Base-by-base conservation (phyloP, 495 filamentous ascomycete genomes). In the Xylaria venustula region DNA sequence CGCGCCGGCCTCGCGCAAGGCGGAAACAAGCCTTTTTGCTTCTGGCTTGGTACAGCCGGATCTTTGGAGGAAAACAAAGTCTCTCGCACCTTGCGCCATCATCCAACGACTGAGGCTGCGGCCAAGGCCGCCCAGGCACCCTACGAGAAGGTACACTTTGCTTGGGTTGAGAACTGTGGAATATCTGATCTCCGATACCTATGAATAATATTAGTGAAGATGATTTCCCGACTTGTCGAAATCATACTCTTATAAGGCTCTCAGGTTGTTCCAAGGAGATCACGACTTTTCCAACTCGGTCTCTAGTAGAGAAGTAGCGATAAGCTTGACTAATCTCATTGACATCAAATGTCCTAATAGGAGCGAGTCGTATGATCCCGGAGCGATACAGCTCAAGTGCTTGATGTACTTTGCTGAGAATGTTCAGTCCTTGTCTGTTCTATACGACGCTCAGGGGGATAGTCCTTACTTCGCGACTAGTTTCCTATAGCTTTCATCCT, bases 51-150 rank as follows among this genome's bases (percentile, higher is more conserved):
- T 54, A 7, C 32, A 44, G 3, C 79, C 82, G 9, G 75, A 78
- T 25, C 83, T 71, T 12, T 75, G 77, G 5, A 85, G 62, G 36
- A 85, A 75, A 0, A 81, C 69, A 11, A 87, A 61, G 58, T 81
- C 63, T 6, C 64, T 63, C 0, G 82, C 84, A 8, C 83, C 83
- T 17, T 75, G 67, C 2, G 68, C 48, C 25, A 75, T 70, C 67
- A 87, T 69, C 79, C 75, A 82, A 0, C 52, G 68, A 12, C 76
- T 72, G 14, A 87, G 59, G 32, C 77, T 75, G 11, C 76, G 73
- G 14, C 84, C 83, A 7, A 87, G 67, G 0, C 83, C 84, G 2
- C 83, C 80, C 0, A 85, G 72, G 46, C 80, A 77, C 0, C 83
- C 81, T 20, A 78, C 66, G 3, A 86, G 62, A 17, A 86, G 60